Base-by-base conservation (phyloP, 768 basidiomycete genomes). In the Podaxis mareebaensis region DNA sequence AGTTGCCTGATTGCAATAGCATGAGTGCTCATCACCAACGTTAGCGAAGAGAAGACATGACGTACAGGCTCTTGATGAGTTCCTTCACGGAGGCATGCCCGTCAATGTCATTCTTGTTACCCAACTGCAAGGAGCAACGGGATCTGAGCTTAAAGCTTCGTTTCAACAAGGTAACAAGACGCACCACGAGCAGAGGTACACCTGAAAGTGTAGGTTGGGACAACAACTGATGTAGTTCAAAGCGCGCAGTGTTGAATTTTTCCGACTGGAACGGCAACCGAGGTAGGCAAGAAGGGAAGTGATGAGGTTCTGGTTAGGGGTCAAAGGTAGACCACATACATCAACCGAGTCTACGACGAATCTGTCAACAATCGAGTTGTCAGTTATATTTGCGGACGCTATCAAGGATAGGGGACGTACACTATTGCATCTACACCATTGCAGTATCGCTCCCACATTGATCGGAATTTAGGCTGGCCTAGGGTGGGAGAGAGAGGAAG, bases 401-500 rank as follows among this genome's bases (percentile, higher is more conserved):
- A 11, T 46, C 20, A 57, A 52, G 70, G 55, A 40, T 12, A 17
- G 38, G 24, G 33, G 33, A 48, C 91, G 70, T 73, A 96, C 93
- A 96, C 85, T 39, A 97, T 88, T 26, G 95, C 95, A 71, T 96
- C 93, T 1, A 93, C 93, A 8, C 95, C 95, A 65, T 89, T 85
- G 75, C 94, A 95, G 74, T 96, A 97, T 49, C 95, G 82, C 74
- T 95, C 93, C 93, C 93, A 97, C 89, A 96, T 95, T 39, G 92
- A 92, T 49, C 95, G 86, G 72, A 96, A 97, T 72, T 92, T 93
- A 5, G 94, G 91, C 78, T 96, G 95, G 33, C 94, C 92, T 90
- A 69, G 10, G 57, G 64, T 62, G 61, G 65, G n/a, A 53, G 33
- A 53, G 52, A 52, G 22, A 58, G 33, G 11, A 46, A 48, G 22